Evolutionary conservation across 2,329 filamentous ascomycete genomes (phyloP).

Genomic region (Cyphellophora attinorum): DNA sequence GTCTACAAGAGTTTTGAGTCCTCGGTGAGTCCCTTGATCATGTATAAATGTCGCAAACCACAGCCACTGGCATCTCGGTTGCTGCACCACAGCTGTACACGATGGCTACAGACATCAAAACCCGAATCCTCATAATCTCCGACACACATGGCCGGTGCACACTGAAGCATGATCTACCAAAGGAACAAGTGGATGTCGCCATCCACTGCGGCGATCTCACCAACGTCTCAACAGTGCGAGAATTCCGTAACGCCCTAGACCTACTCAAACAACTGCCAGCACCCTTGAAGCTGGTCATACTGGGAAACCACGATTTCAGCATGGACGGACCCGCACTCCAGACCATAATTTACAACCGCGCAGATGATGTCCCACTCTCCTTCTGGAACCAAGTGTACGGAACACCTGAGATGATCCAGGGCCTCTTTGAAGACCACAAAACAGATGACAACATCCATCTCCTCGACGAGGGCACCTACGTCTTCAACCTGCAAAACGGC

Average conservation of each 20-base stretch:
- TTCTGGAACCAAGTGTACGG: constrained; percentile 41
- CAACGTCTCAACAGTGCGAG: constrained; percentile 35
- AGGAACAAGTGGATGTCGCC: constrained; percentile 43
- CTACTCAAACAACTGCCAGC: constrained; percentile 41
- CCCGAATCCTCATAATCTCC: constrained; percentile 16
- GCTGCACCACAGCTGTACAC: no score
- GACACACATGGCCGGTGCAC: constrained; percentile 13
- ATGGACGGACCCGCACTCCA: constrained; percentile 41
- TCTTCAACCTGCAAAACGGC: constrained; percentile 39
- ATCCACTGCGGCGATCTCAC: constrained; percentile 53
- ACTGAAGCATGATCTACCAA: constrained; percentile 34
- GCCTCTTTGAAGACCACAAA: no score
- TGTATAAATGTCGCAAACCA: neutral
- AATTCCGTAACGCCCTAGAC: constrained; percentile 38
- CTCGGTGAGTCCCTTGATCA: neutral
- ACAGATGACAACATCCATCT: constrained; percentile 42
- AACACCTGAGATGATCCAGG: constrained; percentile 32
- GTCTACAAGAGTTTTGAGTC: no score
- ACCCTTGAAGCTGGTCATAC: constrained; percentile 51
- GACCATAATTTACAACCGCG: constrained; percentile 15
- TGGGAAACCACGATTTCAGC: constrained; percentile 54
- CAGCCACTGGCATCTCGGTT: no score
- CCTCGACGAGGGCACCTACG: constrained; percentile 44
- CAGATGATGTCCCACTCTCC: constrained; percentile 18
- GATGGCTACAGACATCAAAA: constrained; percentile 10